A percentile compares a stretch with the other conserved stretches of the same genome.
Conservation (phyloP, 345 rosid genomes). For the Mercurialis annua region DNA sequence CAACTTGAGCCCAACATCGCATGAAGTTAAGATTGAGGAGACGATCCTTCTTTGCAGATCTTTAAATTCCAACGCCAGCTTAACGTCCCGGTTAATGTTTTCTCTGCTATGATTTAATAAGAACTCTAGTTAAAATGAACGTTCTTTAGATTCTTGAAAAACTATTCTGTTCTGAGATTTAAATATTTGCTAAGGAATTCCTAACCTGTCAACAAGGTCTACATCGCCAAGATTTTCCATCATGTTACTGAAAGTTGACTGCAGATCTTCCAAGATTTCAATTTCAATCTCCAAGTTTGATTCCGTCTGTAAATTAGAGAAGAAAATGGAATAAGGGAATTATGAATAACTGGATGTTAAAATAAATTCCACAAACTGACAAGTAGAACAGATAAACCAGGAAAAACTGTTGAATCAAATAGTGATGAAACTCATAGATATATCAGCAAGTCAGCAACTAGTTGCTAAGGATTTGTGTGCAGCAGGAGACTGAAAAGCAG, state of each 20-base stretch:
- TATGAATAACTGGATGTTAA: background rate
- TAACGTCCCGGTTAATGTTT: conserved; percentile 54
- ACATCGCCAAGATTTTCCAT: conserved; percentile 56
- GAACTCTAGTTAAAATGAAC: background rate
- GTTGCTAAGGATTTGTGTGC: background rate
- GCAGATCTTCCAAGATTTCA: conserved; percentile 60
- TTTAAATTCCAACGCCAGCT: conserved; percentile 53
- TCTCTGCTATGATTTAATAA: conserved; percentile 41
- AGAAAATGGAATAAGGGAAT: conserved; percentile 1
- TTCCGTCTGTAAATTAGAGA: conserved; percentile 36
- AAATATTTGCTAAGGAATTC: background rate
- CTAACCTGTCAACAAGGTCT: conserved; percentile 46
- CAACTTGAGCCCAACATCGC: conserved; percentile 53
- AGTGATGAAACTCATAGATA: background rate
- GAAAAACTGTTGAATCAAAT: background rate
- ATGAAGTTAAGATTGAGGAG: conserved; percentile 68
- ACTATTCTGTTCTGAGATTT: background rate
- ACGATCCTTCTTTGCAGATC: conserved; percentile 56
- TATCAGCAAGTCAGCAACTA: background rate
- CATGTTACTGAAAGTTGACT: conserved; percentile 54
- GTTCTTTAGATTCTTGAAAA: background rate
- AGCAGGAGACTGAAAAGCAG: conserved; percentile 7
- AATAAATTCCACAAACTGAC: background rate
- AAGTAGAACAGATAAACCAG: background rate
- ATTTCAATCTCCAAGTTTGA: conserved; percentile 53